A percentile compares a stretch with the other conserved stretches of the same genome.
Evolutionary conservation across 257 asterid species (phyloP).

Genomic region (Primulina eburnea): DNA sequence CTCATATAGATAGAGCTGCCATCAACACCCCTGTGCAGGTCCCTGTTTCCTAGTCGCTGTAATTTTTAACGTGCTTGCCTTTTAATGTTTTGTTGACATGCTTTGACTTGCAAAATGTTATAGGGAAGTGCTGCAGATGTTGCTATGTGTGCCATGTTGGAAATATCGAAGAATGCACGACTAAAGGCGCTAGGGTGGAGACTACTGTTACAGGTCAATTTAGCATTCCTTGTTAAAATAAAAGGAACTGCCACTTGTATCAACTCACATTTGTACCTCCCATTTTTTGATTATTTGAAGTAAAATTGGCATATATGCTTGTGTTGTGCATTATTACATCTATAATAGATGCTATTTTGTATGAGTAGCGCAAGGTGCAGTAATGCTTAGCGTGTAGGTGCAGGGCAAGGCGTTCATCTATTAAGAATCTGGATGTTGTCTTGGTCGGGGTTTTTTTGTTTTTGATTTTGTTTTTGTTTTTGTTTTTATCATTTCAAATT

Average conservation of each 20-base stretch:
- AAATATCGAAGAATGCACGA: constrained; percentile 62
- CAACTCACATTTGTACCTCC: background rate
- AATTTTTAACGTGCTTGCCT: background rate
- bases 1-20: constrained; percentile 96
- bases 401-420: no score
- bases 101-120: constrained; percentile 19
- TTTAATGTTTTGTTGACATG: background rate
- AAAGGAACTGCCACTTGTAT: background rate
- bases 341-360: background rate
- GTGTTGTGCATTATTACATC: background rate
- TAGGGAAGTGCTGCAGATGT: constrained; percentile 99
- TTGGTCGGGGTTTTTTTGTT: no score
- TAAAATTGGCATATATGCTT: background rate
- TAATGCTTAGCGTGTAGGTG: no score
- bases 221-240: background rate
- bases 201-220: constrained; percentile 74
- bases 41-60: constrained; percentile 11
- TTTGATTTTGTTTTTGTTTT: no score
- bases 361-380: no score
- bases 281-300: background rate
- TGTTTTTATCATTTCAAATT: no score
- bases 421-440: no score
- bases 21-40: constrained; percentile 99
- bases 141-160: constrained; percentile 97
- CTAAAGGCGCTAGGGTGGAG: constrained; percentile 83